These are phyloP conservation scores for Verbascum thapsus DNA, from an alignment of 257 asterid genomes.

Conservation along the genomic window DNA sequence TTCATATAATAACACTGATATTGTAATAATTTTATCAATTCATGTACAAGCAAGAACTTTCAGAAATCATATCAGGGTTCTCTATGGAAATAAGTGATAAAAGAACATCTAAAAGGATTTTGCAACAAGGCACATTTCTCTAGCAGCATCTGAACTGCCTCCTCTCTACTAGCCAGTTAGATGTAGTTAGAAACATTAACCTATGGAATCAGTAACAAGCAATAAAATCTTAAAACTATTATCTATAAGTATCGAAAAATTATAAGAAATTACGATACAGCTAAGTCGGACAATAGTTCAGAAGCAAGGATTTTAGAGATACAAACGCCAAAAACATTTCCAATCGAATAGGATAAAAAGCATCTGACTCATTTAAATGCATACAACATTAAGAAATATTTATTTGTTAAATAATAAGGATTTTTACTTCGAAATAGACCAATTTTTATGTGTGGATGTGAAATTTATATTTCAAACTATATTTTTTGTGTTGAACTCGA, in stretches of 20 bases:
- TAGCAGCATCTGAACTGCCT: constrained; percentile 65
- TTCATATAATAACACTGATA: constrained; percentile 56
- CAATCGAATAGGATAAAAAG: too few relatives aligned
- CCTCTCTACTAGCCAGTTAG: constrained; percentile 62
- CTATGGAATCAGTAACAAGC: constrained; percentile 20
- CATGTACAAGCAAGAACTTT: constrained; percentile 49
- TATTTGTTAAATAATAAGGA: too few relatives aligned
- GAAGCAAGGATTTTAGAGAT: too few relatives aligned
- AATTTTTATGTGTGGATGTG: too few relatives aligned
- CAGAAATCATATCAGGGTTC: not conserved
- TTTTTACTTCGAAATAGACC: too few relatives aligned
- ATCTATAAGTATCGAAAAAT: not conserved
- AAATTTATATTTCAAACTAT: too few relatives aligned
- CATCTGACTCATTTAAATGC: too few relatives aligned
- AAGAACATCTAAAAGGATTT: constrained; percentile 71
- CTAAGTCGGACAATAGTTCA: too few relatives aligned
- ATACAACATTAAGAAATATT: too few relatives aligned
- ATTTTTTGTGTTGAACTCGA: too few relatives aligned
- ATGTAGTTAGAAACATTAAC: constrained; percentile 36
- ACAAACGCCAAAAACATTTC: too few relatives aligned
- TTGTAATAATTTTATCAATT: constrained; percentile 69
- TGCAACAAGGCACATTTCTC: constrained; percentile 64
- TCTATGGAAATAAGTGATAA: constrained; percentile 8
- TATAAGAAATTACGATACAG: not conserved
- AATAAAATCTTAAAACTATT: not conserved